A percentile compares a stretch with the other conserved stretches of the same genome.
phyloP scores from a whole-genome alignment of 148 eudicot genomes.

The Rhododendron henanense region DNA sequence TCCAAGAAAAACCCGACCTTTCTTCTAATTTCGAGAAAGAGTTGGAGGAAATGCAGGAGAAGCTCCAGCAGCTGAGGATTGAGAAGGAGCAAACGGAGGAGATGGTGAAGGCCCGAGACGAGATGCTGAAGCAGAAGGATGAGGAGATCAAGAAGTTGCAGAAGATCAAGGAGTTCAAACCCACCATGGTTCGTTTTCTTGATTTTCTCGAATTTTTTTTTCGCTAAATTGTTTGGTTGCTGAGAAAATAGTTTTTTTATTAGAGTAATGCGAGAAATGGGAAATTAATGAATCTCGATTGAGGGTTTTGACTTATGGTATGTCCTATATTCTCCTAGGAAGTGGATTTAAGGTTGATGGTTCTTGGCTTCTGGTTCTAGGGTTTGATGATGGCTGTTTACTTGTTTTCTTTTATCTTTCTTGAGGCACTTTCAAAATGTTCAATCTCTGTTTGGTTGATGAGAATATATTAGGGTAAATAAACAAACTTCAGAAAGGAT shows the following conservation, averaged over 20 bases:
- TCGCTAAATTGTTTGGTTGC: background rate
- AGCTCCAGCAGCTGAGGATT: slow-evolving; percentile 66
- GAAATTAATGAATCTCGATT: background rate
- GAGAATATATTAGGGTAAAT: background rate
- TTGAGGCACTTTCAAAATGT: slow-evolving; percentile 41
- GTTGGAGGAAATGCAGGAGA: slow-evolving; percentile 73
- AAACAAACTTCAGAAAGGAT: background rate
- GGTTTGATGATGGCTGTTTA: background rate
- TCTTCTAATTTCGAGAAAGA: slow-evolving; percentile 51
- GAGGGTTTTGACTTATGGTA: background rate
- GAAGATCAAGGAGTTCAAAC: slow-evolving; percentile 89
- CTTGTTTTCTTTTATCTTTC: background rate
- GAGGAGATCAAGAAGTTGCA: slow-evolving; percentile 77
- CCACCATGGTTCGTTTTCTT: slow-evolving; percentile 51
- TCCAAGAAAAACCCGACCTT: slow-evolving; percentile 26
- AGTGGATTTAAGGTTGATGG: background rate
- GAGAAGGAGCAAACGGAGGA: slow-evolving; percentile 84
- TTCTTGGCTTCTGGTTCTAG: background rate
- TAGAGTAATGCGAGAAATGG: background rate
- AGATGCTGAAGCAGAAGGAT: slow-evolving; percentile 60
- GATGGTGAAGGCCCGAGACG: slow-evolving; percentile 68
- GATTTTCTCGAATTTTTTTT: background rate
- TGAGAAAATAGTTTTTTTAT: background rate
- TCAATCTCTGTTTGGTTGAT: slow-evolving; percentile 25
- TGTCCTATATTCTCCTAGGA: background rate